Conservation (phyloP, 1,139 yeast species). For the Yamadazyma triangularis region DNA sequence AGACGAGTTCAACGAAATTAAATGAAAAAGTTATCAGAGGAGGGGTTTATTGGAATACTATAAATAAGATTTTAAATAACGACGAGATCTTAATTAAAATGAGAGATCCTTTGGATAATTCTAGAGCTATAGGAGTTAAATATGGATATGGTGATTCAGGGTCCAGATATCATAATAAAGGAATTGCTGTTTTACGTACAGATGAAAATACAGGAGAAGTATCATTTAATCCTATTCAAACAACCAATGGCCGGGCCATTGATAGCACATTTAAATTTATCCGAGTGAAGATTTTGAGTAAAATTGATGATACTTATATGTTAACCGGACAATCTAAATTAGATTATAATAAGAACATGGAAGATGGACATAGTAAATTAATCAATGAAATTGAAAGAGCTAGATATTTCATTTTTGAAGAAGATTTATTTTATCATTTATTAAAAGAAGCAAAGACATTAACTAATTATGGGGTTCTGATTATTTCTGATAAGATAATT, state of each 20-base stretch:
- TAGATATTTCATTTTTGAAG: slow-evolving; percentile 76
- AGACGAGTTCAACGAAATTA: slow-evolving; percentile 48
- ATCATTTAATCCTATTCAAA: slow-evolving; percentile 25
- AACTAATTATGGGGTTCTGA: slow-evolving; percentile 67
- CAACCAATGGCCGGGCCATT: slow-evolving; percentile 15
- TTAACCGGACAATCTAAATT: slow-evolving; percentile 45
- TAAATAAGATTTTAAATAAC: slow-evolving; percentile 45
- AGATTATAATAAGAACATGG: slow-evolving; percentile 8
- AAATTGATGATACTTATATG: slow-evolving; percentile 49
- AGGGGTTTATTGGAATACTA: slow-evolving; percentile 67
- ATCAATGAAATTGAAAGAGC: slow-evolving; percentile 56
- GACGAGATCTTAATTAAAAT: slow-evolving; percentile 73
- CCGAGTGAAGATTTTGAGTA: slow-evolving; percentile 50
- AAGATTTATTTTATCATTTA: slow-evolving; percentile 70
- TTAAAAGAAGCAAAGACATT: slow-evolving; percentile 71
- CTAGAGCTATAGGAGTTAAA: slow-evolving; percentile 63
- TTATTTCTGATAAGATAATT: slow-evolving; percentile 62
- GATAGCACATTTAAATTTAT: slow-evolving; percentile 38
- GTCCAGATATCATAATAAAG: slow-evolving; percentile 67
- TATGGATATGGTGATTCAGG: slow-evolving; percentile 94
- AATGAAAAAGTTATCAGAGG: slow-evolving; percentile 58
- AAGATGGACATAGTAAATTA: slow-evolving; percentile 25
- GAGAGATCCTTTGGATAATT: slow-evolving; percentile 47
- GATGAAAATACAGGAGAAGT: slow-evolving; percentile 31
- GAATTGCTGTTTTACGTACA: slow-evolving; percentile 62